A percentile compares a stretch with the other conserved stretches of the same genome.
These are phyloP conservation scores for Myriosclerotinia curreyana DNA, from an alignment of 2,329 filamentous ascomycete genomes.

Conservation along the genomic window DNA sequence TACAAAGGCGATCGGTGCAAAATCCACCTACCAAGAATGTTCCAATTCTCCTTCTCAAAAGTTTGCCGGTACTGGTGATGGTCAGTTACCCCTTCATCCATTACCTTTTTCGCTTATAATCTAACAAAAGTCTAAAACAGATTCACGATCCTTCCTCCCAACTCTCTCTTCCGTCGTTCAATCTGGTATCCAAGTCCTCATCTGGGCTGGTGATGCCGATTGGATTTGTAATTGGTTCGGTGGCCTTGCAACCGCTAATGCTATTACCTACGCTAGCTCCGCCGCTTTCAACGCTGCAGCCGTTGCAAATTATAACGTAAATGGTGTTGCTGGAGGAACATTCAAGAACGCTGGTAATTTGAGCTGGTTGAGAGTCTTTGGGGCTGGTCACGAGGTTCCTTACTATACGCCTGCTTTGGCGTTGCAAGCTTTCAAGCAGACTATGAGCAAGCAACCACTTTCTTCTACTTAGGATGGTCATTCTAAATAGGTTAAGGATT, in stretches of 20 bases:
- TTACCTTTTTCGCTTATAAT: not conserved
- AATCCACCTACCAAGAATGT: slow-evolving; percentile 44
- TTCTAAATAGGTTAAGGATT: too few species aligned
- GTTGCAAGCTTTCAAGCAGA: slow-evolving; percentile 49
- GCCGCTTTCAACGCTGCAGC: slow-evolving; percentile 43
- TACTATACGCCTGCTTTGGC: slow-evolving; percentile 43
- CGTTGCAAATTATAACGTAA: slow-evolving; percentile 47
- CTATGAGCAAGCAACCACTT: slow-evolving; percentile 42
- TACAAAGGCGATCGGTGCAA: slow-evolving; percentile 46
- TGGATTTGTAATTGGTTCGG: slow-evolving; percentile 59
- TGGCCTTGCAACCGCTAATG: slow-evolving; percentile 47
- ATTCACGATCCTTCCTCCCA: slow-evolving; percentile 46
- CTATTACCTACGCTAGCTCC: slow-evolving; percentile 45
- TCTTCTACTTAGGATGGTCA: slow-evolving; percentile 38
- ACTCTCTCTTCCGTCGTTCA: slow-evolving; percentile 47
- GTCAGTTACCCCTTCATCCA: slow-evolving; percentile 28
- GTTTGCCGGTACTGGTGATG: slow-evolving; percentile 45
- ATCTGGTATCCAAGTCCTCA: slow-evolving; percentile 48
- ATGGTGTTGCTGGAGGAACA: slow-evolving; percentile 47
- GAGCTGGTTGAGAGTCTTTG: slow-evolving; percentile 49
- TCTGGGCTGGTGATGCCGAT: slow-evolving; percentile 55
- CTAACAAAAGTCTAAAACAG: slow-evolving; percentile 20
- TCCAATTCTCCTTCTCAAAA: slow-evolving; percentile 40
- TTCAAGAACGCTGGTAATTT: slow-evolving; percentile 52
- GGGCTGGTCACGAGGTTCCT: slow-evolving; percentile 44